A percentile compares a stretch with the other conserved stretches of the same genome.
Conservation (phyloP, 2,329 filamentous ascomycete species). For the Diaporthe citri region DNA sequence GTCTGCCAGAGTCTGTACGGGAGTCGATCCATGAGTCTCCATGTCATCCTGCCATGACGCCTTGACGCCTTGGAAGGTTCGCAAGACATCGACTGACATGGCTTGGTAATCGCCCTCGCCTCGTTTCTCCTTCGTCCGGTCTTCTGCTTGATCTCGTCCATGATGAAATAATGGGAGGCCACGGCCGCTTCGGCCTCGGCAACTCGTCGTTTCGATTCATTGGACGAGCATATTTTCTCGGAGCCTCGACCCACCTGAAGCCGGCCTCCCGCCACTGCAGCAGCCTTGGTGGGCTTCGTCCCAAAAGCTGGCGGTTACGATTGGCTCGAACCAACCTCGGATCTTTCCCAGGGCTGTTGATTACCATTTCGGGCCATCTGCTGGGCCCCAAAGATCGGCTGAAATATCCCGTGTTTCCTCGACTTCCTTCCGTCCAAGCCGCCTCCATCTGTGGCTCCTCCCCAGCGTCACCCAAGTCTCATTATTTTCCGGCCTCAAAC, state of each 20-base stretch:
- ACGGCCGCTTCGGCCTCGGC: slow-evolving; percentile 15
- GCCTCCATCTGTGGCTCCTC: background rate
- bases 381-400: slow-evolving; percentile 16
- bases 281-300: slow-evolving; percentile 11
- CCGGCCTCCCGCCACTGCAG: background rate
- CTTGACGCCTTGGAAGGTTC: background rate
- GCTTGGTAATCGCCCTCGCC: slow-evolving; percentile 2
- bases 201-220: slow-evolving; percentile 15
- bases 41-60: slow-evolving; percentile 11
- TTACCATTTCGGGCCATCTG: slow-evolving; percentile 17
- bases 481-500: background rate
- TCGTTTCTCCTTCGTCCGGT: slow-evolving; percentile 24
- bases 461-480: background rate
- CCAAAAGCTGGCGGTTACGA: slow-evolving; percentile 7
- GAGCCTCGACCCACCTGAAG: background rate
- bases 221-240: slow-evolving; percentile 13
- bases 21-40: too few species aligned
- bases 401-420: slow-evolving; percentile 31
- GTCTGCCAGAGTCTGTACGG: background rate
- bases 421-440: slow-evolving; percentile 26
- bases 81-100: slow-evolving; percentile 14
- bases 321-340: slow-evolving; percentile 16
- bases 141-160: slow-evolving; percentile 16
- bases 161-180: slow-evolving; percentile 15
- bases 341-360: slow-evolving; percentile 14